Percentiles rank a stretch among this genome's conserved stretches.
These are phyloP conservation scores for Pythium sp. DNA, from an alignment of 352 stramenopile genomes.

Conservation along the genomic window DNA sequence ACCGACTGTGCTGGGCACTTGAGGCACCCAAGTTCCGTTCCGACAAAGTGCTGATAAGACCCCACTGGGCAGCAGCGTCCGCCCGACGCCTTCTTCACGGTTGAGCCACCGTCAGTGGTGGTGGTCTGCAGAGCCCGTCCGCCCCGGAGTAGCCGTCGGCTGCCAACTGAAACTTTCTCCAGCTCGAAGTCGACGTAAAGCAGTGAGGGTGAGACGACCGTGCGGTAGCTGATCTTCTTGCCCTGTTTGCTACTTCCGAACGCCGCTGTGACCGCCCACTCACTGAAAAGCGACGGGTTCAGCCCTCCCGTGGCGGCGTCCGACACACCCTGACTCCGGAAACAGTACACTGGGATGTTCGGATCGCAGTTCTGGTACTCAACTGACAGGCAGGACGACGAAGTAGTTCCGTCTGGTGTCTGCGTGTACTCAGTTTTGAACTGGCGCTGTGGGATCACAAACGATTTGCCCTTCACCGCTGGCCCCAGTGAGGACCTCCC, in stretches of 20 bases:
- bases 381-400: neutral
- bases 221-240: slow-evolving; percentile 2
- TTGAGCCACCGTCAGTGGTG: neutral
- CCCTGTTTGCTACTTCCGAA: neutral
- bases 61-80: neutral
- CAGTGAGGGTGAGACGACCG: slow-evolving; percentile 4
- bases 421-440: slow-evolving; percentile 8
- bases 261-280: neutral
- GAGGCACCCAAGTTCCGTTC: neutral
- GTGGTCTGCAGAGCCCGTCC: neutral
- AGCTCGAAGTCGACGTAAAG: slow-evolving; percentile 3
- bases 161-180: neutral
- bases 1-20: neutral
- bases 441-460: slow-evolving; percentile 2
- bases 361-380: slow-evolving; percentile 2
- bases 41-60: slow-evolving; percentile 1
- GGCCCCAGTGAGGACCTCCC: neutral
- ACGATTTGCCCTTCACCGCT: neutral
- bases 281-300: slow-evolving; percentile 4
- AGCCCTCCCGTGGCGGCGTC: neutral
- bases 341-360: slow-evolving; percentile 5
- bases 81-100: neutral
- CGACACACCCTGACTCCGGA: neutral
- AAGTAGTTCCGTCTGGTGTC: neutral
- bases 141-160: neutral